Percentiles rank a stretch among this genome's conserved stretches.
phyloP scores from a whole-genome alignment of 2,329 filamentous ascomycete genomes.

The Neofusicoccum umdonicola region DNA sequence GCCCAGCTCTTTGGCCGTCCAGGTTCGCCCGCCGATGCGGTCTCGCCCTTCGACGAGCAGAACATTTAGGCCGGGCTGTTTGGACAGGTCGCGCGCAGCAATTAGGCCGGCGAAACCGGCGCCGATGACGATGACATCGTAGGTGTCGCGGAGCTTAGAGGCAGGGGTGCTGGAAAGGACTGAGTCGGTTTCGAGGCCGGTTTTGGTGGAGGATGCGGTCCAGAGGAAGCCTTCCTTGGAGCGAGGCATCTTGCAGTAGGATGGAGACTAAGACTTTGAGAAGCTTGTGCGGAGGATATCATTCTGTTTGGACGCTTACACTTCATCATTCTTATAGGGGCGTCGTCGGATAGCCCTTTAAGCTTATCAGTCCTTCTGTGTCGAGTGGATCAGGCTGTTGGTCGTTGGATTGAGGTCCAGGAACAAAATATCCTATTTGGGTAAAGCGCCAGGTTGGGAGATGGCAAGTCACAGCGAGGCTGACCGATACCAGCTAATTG shows the following conservation, averaged over 20 bases:
- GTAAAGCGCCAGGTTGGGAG: not conserved
- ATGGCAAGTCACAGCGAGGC: not conserved
- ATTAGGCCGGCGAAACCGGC: conserved; percentile 37
- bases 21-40: conserved; percentile 50
- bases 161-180: not conserved
- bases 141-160: conserved; percentile 1
- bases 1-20: conserved; percentile 44
- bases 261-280: too few relatives aligned
- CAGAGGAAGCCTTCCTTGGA: conserved; percentile 2
- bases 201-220: not conserved
- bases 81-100: conserved; percentile 31
- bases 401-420: not conserved
- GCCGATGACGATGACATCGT: conserved; percentile 43
- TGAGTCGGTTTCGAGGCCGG: not conserved
- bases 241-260: not conserved
- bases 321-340: not conserved
- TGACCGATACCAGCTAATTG: not conserved
- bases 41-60: conserved; percentile 50
- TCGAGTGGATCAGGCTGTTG: too few relatives aligned
- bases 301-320: too few relatives aligned
- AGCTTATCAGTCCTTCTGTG: too few relatives aligned
- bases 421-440: not conserved
- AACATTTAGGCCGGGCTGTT: conserved; percentile 34
- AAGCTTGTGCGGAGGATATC: not conserved
- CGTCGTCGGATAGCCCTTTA: not conserved